Conservation (phyloP, 2,329 filamentous ascomycete genomes). For the Trichoderma koningii region DNA sequence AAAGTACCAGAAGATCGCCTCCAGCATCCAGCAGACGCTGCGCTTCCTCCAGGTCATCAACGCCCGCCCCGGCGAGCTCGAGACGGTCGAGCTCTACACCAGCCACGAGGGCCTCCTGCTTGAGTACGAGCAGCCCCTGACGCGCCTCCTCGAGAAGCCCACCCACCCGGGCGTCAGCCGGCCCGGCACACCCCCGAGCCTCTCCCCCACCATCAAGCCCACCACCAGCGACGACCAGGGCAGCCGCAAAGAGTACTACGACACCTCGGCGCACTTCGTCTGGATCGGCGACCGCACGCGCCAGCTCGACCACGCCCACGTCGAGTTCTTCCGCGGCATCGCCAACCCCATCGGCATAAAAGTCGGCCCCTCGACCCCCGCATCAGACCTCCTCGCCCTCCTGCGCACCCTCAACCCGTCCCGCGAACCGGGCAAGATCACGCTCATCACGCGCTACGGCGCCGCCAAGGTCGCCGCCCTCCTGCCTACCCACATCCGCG, state of each 20-base stretch:
- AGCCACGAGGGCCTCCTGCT: constrained; percentile 92
- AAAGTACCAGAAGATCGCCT: constrained; percentile 83
- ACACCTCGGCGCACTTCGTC: constrained; percentile 94
- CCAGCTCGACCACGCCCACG: constrained; percentile 88
- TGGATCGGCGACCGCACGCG: constrained; percentile 98
- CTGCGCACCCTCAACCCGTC: constrained; percentile 83
- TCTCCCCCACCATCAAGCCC: constrained; percentile 48
- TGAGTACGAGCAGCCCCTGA: constrained; percentile 90
- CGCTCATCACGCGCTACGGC: constrained; percentile 93
- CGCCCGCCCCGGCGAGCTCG: constrained; percentile 77
- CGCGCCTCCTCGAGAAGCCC: constrained; percentile 71
- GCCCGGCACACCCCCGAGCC: constrained; percentile 34
- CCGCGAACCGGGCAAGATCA: constrained; percentile 87
- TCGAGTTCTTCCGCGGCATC: constrained; percentile 96
- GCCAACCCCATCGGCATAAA: constrained; percentile 97
- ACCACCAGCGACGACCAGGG: constrained; percentile 31
- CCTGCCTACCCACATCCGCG: constrained; percentile 82
- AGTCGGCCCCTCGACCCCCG: constrained; percentile 82
- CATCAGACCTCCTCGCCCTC: constrained; percentile 73
- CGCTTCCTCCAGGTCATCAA: constrained; percentile 95
- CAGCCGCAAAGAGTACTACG: constrained; percentile 71
- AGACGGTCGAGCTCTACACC: constrained; percentile 93
- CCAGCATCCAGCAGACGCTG: constrained; percentile 84
- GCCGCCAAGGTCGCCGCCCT: constrained; percentile 72
- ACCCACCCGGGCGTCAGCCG: constrained; percentile 53